Percentiles rank a stretch among this genome's conserved stretches.
Evolutionary conservation across 768 basidiomycete genomes (phyloP).

Genomic region (Lactarius sanguifluus): DNA sequence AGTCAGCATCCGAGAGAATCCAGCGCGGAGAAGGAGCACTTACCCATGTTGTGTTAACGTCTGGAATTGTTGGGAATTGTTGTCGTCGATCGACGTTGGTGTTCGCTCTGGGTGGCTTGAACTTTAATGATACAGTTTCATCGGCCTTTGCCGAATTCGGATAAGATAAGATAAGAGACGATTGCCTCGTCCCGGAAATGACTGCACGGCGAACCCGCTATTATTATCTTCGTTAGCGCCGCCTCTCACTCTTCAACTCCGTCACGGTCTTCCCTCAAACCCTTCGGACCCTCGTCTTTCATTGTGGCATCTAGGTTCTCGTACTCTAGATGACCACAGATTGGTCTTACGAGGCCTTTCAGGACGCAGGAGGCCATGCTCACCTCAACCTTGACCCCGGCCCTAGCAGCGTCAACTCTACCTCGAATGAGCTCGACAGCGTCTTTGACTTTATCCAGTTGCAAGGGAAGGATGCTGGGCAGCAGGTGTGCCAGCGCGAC

Average conservation of each 20-base stretch:
- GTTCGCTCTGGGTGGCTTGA: constrained; percentile 22
- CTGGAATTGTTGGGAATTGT: constrained; percentile 37
- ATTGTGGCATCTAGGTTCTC: constrained; percentile 1
- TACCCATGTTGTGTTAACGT: constrained; percentile 45
- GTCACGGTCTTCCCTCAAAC: background rate
- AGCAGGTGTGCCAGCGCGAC: constrained; percentile 19
- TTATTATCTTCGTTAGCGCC: background rate
- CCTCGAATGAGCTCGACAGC: constrained; percentile 13
- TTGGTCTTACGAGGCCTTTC: constrained; percentile 17
- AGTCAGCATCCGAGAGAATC: constrained; percentile 25
- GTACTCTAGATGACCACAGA: constrained; percentile 17
- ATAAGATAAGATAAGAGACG: constrained; percentile 22
- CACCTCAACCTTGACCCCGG: background rate
- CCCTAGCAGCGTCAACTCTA: constrained; percentile 1
- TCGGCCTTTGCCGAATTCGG: background rate
- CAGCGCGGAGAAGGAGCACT: constrained; percentile 26
- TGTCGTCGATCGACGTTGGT: background rate
- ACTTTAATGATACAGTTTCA: constrained; percentile 28
- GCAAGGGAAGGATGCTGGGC: constrained; percentile 27
- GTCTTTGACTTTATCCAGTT: constrained; percentile 26
- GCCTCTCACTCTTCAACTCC: background rate
- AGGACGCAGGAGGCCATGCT: constrained; percentile 10
- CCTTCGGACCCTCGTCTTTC: background rate
- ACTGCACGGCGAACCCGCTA: background rate
- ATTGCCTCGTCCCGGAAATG: background rate